Evolutionary conservation across 1,139 yeast species (phyloP).

Genomic region (Kodamaea anthophila): DNA sequence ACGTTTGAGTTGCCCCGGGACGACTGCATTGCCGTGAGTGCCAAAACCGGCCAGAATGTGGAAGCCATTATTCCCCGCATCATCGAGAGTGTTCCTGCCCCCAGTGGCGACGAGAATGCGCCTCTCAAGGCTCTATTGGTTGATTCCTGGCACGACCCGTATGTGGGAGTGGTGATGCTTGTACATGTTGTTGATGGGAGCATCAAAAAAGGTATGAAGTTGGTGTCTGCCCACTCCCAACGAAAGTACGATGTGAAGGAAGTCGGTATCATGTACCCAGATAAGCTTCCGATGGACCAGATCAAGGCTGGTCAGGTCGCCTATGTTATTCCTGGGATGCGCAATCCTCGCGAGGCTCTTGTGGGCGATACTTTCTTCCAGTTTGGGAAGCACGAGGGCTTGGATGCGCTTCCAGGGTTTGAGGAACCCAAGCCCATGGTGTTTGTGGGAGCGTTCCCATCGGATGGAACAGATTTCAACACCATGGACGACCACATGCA

Average conservation of each 20-base stretch:
- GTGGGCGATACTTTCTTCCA: conserved; percentile 88
- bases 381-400: conserved; percentile 51
- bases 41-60: conserved; percentile 83
- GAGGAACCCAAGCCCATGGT: conserved; percentile 98
- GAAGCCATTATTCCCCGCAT: conserved; percentile 72
- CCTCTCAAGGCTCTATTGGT: conserved; percentile 79
- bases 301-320: conserved; percentile 92
- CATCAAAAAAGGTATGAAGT: conserved; percentile 65
- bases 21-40: conserved; percentile 82
- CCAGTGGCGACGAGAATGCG: conserved; percentile 44
- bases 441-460: conserved; percentile 96
- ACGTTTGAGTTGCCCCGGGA: conserved; percentile 75
- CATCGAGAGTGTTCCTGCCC: conserved; percentile 69
- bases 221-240: conserved; percentile 72
- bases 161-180: conserved; percentile 86
- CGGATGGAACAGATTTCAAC: conserved; percentile 88
- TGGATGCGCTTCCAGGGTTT: conserved; percentile 85
- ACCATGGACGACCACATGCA: conserved; percentile 86
- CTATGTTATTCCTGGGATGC: conserved; percentile 90
- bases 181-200: conserved; percentile 82
- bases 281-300: conserved; percentile 54
- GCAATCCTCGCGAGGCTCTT: conserved; percentile 75
- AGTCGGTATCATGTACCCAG: conserved; percentile 94
- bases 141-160: conserved; percentile 96
- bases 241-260: conserved; percentile 82